Conservation (phyloP, 2,329 filamentous ascomycete genomes). For the Aschersonia sp. region DNA sequence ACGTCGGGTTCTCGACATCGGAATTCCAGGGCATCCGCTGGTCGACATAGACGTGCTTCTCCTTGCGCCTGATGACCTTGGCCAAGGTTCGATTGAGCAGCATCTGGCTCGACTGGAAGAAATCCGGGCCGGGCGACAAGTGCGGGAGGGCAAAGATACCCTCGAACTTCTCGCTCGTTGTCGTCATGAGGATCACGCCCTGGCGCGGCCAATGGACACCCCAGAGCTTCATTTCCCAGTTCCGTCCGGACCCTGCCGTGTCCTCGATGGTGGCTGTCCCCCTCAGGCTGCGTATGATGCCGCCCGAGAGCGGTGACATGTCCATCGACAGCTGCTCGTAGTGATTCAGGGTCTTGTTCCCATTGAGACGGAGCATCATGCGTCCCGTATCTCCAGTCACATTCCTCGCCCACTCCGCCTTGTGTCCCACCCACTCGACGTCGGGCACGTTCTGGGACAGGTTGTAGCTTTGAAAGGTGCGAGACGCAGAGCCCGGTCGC, state of each 20-base stretch:
- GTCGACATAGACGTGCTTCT: conserved; percentile 36
- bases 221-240: conserved; percentile 66
- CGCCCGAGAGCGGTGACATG: conserved; percentile 24
- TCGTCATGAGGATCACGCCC: conserved; percentile 68
- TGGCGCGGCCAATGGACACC: conserved; percentile 77
- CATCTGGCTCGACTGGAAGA: conserved; percentile 41
- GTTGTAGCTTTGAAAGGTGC: conserved; percentile 40
- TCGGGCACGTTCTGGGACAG: conserved; percentile 48
- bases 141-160: conserved; percentile 84
- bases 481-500: conserved; percentile 30
- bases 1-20: conserved; percentile 44
- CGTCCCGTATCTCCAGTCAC: conserved; percentile 59
- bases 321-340: conserved; percentile 25
- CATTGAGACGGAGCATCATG: conserved; percentile 50
- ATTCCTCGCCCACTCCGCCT: conserved; percentile 59
- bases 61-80: conserved; percentile 50
- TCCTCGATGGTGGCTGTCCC: conserved; percentile 62
- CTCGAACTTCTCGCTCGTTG: conserved; percentile 87
- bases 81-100: conserved; percentile 62
- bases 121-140: conserved; percentile 46
- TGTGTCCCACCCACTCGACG: conserved; percentile 46
- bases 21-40: conserved; percentile 64
- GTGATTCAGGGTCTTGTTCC: conserved; percentile 32
- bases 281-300: conserved; percentile 52
- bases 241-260: conserved; percentile 47